Evolutionary conservation across 164 flowering plant genomes (phyloP).

Genomic region (Nymphaea colorata): DNA sequence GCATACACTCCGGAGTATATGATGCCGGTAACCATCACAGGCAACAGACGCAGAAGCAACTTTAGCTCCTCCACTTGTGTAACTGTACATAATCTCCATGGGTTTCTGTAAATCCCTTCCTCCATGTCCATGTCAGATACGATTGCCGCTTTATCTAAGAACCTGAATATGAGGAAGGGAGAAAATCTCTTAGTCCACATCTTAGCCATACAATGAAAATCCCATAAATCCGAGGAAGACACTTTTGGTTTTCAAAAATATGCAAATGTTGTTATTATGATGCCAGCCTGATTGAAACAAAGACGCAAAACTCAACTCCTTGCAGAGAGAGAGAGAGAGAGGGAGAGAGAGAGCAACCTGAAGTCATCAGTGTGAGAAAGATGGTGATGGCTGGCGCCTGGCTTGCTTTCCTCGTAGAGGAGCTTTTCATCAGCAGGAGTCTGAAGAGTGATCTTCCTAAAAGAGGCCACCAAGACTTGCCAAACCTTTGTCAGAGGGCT

Average conservation of each 20-base stretch:
- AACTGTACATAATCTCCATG: slow-evolving; percentile 62
- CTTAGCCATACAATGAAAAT: too few relatives aligned
- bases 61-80: slow-evolving; percentile 72
- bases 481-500: slow-evolving; percentile 55
- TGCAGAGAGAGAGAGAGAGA: neutral
- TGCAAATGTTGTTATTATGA: too few relatives aligned
- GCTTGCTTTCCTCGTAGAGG: slow-evolving; percentile 24
- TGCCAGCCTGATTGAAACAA: too few relatives aligned
- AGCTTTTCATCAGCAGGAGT: slow-evolving; percentile 38
- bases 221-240: too few relatives aligned
- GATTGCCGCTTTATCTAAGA: slow-evolving; percentile 54
- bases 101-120: slow-evolving; percentile 25
- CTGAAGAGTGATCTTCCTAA: slow-evolving; percentile 30
- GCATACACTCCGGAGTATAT: slow-evolving; percentile 9
- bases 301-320: too few relatives aligned
- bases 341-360: slow-evolving; percentile 8
- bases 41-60: slow-evolving; percentile 21
- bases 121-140: slow-evolving; percentile 29
- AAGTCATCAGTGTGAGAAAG: slow-evolving; percentile 39
- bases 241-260: too few relatives aligned
- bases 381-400: neutral
- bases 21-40: slow-evolving; percentile 12
- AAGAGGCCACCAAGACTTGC: slow-evolving; percentile 51
- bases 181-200: neutral
- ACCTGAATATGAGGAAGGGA: slow-evolving; percentile 15